Base-by-base conservation (phyloP, 2,329 filamentous ascomycete genomes). In the Aspergillus tanneri region DNA sequence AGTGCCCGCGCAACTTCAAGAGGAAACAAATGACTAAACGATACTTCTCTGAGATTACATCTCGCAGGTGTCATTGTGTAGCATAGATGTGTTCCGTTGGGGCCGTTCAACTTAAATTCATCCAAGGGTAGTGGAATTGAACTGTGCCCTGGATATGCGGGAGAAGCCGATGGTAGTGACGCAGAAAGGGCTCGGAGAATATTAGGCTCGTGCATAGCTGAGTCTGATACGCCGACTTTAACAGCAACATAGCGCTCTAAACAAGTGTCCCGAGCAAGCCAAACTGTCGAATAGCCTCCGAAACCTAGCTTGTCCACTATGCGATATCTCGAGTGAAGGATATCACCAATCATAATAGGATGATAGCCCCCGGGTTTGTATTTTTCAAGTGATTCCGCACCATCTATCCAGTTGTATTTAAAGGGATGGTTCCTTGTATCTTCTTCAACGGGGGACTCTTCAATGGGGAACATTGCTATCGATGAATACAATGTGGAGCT, bases 1-100 rank as follows among this genome's bases (percentile, higher is more conserved):
- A 65, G 48, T 9, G 55, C 53, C 22, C 57, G 52, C n/a, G 63
- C 53, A 49, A 66, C 60, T n/a, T 66, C 53, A 2, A 67, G 46
- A 18, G 57, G 43, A 12, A 65, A 65, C 3, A 65, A 47, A 14
- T 42, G 49, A 21, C 44, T 58, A 34, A 59, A 66, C 5, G 60
- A 67, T 2, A 59, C 46, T 10, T 67, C 63, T 49, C 48, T 53
- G 1, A 69, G 59, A 24, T 16, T 32, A 16, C 28, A 32, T 16
- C 9, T 5, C 18, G 12, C 12, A 32, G 10, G 28, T 6, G 4
- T 32, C 12, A 32, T 32, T 14, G 12, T 32, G 9, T 32, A 32
- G 28, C 28, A 32, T 9, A 5, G 28, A 32, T 32, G 12, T 32
- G 12, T 32, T 32, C 28, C 12, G 9, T 32, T 32, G 12, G 28